Percentiles rank a stretch among this genome's conserved stretches.
These are phyloP conservation scores for Sporothrix variecibatus DNA, from an alignment of 2,329 filamentous ascomycete genomes.

Conservation along the genomic window DNA sequence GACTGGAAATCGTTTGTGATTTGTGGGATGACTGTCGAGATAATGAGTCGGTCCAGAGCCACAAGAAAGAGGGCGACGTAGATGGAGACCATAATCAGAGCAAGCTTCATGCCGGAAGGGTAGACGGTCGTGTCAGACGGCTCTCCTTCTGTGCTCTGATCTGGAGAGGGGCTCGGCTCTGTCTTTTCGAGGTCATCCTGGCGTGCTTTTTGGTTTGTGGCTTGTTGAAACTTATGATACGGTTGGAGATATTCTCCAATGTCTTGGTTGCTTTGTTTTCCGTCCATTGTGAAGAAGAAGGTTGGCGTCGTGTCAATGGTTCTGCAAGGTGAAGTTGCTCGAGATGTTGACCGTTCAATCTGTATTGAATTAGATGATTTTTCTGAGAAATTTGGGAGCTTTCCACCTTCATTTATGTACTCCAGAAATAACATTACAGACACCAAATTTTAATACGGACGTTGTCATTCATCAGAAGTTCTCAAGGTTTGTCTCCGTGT, in stretches of 20 bases:
- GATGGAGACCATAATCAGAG: neutral
- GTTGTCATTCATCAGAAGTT: neutral
- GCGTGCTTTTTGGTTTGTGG: no score
- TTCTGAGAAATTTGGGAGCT: neutral
- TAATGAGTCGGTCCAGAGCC: no score
- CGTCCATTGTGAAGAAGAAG: neutral
- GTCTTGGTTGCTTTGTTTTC: neutral
- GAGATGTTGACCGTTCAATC: neutral
- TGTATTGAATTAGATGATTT: neutral
- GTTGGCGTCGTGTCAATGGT: neutral
- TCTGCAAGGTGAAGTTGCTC: neutral
- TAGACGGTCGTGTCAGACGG: neutral
- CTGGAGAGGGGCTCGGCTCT: neutral
- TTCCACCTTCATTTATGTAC: neutral
- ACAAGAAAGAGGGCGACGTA: neutral
- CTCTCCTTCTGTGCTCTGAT: neutral
- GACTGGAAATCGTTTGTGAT: no score
- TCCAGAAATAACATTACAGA: no score
- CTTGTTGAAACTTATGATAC: neutral
- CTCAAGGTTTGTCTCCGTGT: no score
- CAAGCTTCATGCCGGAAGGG: neutral
- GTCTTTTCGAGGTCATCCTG: neutral
- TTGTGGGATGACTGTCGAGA: no score
- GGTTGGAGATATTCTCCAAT: neutral
- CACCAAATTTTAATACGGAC: no score